Base-by-base conservation (phyloP, 805 yeast species). In the Candida multigemmis region DNA sequence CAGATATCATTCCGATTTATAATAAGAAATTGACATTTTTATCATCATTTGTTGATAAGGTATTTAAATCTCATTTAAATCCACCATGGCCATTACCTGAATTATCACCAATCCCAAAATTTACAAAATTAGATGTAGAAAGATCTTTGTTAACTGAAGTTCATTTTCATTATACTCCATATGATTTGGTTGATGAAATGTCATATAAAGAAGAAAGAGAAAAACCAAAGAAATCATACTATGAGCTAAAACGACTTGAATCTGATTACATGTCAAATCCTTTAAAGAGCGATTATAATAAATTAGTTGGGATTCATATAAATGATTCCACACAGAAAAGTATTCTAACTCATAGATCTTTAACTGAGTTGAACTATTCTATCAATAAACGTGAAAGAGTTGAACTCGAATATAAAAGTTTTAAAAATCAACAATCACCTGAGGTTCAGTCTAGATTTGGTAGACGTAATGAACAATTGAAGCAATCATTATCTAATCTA, bases 11-110 rank as follows among this genome's bases (percentile, higher is more conserved):
- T 45, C 87, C 91, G 10, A 71, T 82, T 12, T 84, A 79, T 48
- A 61, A 72, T 21, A 77, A 76, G 37, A 69, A 77, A 31, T 60
- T 86, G 36, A 60, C 63, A 5, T 81, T 72, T 41, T 57, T 87
- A 27, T 53, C 61, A 2, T 66, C 65, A 20, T 85, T 87, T 76
- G 57, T 84, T 18, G 61, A 61, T 21, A 53, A 68, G 10, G 41
- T 52, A 3, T 45, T 51, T 27, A 33, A 33, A 14, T 24, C 34
- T 7, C 33, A 34, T 12, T 25, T 23, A 12, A 53, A 44, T 24
- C 63, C 65, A 3, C 60, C 68, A 5, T 86, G 94, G 94, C 89
- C 87, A 3, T 55, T 86, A 22, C 91, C 94, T 0, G 83, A 79
- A 24, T 56, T 82, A 35, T 68, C 84, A 3, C 46, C 61, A 2